Evolutionary conservation across 2,329 filamentous ascomycete genomes (phyloP).

Genomic region (Talaromyces sp.): DNA sequence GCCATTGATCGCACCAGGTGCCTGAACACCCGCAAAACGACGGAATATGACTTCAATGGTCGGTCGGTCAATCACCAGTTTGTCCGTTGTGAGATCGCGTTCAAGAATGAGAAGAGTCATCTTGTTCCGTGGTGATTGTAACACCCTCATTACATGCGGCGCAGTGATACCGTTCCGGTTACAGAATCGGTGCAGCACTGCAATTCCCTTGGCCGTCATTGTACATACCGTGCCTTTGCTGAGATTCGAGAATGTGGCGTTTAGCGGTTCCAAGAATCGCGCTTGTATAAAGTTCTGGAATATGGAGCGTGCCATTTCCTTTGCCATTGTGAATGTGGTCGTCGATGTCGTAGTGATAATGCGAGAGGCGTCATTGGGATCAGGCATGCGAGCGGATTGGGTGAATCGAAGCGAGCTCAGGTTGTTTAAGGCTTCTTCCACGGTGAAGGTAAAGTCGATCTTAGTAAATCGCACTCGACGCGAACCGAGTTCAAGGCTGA

Average conservation of each 20-base stretch:
- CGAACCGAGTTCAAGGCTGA: conserved; percentile 82
- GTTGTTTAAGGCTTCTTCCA: conserved; percentile 97
- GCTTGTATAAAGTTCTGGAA: conserved; percentile 93
- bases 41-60: conserved; percentile 94
- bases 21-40: conserved; percentile 77
- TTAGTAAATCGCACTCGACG: conserved; percentile 88
- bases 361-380: conserved; percentile 89
- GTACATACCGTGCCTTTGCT: conserved; percentile 94
- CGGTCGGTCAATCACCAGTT: conserved; percentile 78
- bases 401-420: conserved; percentile 96
- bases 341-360: conserved; percentile 98
- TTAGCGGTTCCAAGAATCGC: conserved; percentile 88
- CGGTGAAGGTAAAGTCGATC: conserved; percentile 90
- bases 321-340: conserved; percentile 98
- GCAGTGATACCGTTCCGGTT: conserved; percentile 92
- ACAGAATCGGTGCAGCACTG: conserved; percentile 86
- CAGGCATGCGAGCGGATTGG: conserved; percentile 97
- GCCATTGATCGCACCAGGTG: conserved; percentile 75
- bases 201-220: conserved; percentile 89
- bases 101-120: conserved; percentile 89
- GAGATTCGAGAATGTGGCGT: conserved; percentile 77
- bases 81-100: conserved; percentile 77
- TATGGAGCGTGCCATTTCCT: conserved; percentile 94
- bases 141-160: conserved; percentile 80
- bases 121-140: conserved; percentile 69